phyloP scores from a whole-genome alignment of 2,329 filamentous ascomycete species.

The Phaeosphaeriaceae sp. region DNA sequence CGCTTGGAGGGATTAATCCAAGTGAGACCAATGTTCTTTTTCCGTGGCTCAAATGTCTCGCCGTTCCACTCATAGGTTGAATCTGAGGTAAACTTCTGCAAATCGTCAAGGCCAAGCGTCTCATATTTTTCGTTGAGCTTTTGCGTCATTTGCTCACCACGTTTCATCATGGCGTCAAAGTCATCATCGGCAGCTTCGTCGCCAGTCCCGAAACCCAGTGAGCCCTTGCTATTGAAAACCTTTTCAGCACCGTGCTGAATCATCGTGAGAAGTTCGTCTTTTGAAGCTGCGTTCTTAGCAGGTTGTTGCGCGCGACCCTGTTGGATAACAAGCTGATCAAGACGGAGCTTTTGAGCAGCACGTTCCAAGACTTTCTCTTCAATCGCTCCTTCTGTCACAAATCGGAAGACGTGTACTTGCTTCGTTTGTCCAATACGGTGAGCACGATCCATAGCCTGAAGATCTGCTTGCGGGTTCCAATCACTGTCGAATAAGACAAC shows the following conservation, averaged over 20 bases:
- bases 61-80: slow-evolving; percentile 99
- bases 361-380: slow-evolving; percentile 98
- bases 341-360: slow-evolving; percentile 92
- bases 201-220: slow-evolving; percentile 65
- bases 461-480: slow-evolving; percentile 97
- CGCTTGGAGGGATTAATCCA: slow-evolving; percentile 99
- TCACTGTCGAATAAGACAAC: slow-evolving; percentile 97
- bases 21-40: slow-evolving; percentile 85
- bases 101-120: slow-evolving; percentile 92
- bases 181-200: slow-evolving; percentile 81
- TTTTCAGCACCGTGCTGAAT: slow-evolving; percentile 98
- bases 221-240: slow-evolving; percentile 79
- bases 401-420: slow-evolving; percentile 94
- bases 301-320: slow-evolving; percentile 93
- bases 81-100: slow-evolving; percentile 97
- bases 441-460: slow-evolving; percentile 98
- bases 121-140: slow-evolving; percentile 93
- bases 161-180: slow-evolving; percentile 84
- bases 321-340: slow-evolving; percentile 97
- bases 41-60: slow-evolving; percentile 85
- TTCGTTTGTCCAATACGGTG: slow-evolving; percentile 99
- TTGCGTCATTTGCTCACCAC: slow-evolving; percentile 87
- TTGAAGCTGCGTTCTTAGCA: slow-evolving; percentile 88
- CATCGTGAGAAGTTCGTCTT: slow-evolving; percentile 96
- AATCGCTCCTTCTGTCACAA: slow-evolving; percentile 97